Evolutionary conservation across 495 filamentous ascomycete species (phyloP).

Genomic region (Neurospora sp.): DNA sequence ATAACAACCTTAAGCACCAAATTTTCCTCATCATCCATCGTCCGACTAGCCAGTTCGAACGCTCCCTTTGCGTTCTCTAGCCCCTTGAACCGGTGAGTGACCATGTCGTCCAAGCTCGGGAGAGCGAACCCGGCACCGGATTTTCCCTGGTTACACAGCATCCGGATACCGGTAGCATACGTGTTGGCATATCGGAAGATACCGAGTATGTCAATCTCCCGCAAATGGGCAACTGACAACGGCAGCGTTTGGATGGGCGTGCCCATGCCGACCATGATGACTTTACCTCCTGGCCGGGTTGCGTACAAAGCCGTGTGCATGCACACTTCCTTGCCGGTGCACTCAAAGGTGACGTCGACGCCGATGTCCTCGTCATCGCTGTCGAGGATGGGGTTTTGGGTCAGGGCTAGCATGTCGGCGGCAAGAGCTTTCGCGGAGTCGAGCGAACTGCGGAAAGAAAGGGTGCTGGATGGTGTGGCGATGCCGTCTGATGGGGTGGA

Average conservation of each 20-base stretch:
- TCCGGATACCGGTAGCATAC: slow-evolving; percentile 66
- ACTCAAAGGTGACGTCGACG: slow-evolving; percentile 77
- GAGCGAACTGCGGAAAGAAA: slow-evolving; percentile 33
- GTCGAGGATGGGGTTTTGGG: slow-evolving; percentile 16
- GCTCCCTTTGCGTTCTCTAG: slow-evolving; percentile 55
- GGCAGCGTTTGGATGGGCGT: slow-evolving; percentile 80
- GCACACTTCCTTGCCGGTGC: slow-evolving; percentile 80
- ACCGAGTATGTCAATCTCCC: slow-evolving; percentile 87
- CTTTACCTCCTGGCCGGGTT: slow-evolving; percentile 63
- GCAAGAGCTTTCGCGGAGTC: slow-evolving; percentile 51
- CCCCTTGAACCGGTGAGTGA: slow-evolving; percentile 69
- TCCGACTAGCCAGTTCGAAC: slow-evolving; percentile 73
- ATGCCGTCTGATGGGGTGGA: slow-evolving; percentile 34
- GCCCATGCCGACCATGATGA: slow-evolving; percentile 93
- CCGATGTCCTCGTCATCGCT: slow-evolving; percentile 46
- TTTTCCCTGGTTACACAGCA: slow-evolving; percentile 50
- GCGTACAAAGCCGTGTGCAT: slow-evolving; percentile 82
- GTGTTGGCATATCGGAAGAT: slow-evolving; percentile 87
- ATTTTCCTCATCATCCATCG: slow-evolving; percentile 63
- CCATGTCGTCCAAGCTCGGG: slow-evolving; percentile 52
- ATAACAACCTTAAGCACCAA: slow-evolving; percentile 83
- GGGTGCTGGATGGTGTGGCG: slow-evolving; percentile 34
- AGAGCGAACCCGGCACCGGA: slow-evolving; percentile 38
- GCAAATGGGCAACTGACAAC: slow-evolving; percentile 70
- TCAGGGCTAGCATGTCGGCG: slow-evolving; percentile 40